Conservation (phyloP, 176 grass and related monocot species). For the Guadua angustifolia region DNA sequence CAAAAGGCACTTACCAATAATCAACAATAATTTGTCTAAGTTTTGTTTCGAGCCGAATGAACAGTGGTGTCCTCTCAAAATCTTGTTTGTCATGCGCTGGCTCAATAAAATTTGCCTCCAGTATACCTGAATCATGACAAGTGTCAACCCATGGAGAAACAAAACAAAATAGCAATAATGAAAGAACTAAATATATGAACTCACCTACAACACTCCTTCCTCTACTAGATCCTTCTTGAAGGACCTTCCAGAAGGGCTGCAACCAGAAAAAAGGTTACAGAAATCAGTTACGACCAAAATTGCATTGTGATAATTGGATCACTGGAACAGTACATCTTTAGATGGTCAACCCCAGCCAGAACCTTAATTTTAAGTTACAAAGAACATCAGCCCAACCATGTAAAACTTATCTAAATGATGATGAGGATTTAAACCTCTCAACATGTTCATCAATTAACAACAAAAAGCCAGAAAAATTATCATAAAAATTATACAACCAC, state of each 20-base stretch:
- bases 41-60: slow-evolving; percentile 81
- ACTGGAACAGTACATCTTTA: slow-evolving; percentile 9
- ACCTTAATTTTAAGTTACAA: slow-evolving; percentile 9
- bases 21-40: slow-evolving; percentile 90
- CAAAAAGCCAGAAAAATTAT: neutral
- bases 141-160: slow-evolving; percentile 29
- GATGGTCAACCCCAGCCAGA: neutral
- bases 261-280: neutral
- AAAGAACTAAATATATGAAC: slow-evolving; percentile 39
- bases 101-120: slow-evolving; percentile 98
- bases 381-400: neutral
- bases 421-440: neutral
- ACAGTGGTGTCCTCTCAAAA: slow-evolving; percentile 92
- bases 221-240: slow-evolving; percentile 95
- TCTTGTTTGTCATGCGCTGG: slow-evolving; percentile 99
- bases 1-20: slow-evolving; percentile 68
- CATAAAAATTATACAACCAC: slow-evolving; percentile 4
- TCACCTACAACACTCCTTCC: slow-evolving; percentile 92
- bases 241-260: slow-evolving; percentile 97
- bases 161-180: slow-evolving; percentile 9
- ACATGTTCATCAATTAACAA: slow-evolving; percentile 21
- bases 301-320: neutral
- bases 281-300: slow-evolving; percentile 12
- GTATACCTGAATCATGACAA: slow-evolving; percentile 72
- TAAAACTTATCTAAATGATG: neutral